Conservation (phyloP, 2,329 filamentous ascomycete species). For the Pseudogymnoascus sp. region DNA sequence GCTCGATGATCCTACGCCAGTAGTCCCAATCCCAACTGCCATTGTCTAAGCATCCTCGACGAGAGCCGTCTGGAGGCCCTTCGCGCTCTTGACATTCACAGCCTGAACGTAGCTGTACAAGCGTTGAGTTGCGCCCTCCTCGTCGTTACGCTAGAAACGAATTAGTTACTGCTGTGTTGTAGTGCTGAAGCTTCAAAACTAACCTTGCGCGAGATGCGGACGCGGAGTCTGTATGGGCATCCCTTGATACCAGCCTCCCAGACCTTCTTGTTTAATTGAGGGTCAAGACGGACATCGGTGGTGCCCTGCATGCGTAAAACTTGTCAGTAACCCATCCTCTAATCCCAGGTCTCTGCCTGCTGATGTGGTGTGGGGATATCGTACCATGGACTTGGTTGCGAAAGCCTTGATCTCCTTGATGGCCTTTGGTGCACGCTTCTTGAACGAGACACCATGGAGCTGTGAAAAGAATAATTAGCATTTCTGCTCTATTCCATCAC, state of each 20-base stretch:
- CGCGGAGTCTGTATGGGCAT: slow-evolving; percentile 91
- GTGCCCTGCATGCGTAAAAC: slow-evolving; percentile 61
- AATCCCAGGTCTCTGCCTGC: neutral
- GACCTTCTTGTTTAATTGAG: slow-evolving; percentile 99
- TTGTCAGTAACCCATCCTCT: slow-evolving; percentile 18
- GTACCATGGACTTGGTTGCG: slow-evolving; percentile 91
- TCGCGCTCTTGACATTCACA: slow-evolving; percentile 98
- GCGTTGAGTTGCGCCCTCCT: slow-evolving; percentile 99
- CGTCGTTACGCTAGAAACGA: slow-evolving; percentile 72
- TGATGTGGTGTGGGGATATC: slow-evolving; percentile 27
- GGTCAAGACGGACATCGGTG: slow-evolving; percentile 93
- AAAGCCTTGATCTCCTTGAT: slow-evolving; percentile 99
- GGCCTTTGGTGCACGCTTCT: slow-evolving; percentile 96
- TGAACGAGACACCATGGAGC: slow-evolving; percentile 97
- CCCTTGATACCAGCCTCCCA: slow-evolving; percentile 99
- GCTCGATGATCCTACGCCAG: too few species aligned
- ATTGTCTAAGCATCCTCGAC: slow-evolving; percentile 59
- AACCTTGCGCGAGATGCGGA: slow-evolving; percentile 89
- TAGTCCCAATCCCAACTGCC: too few species aligned
- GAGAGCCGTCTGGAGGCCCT: slow-evolving; percentile 89
- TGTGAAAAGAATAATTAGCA: slow-evolving; percentile 49
- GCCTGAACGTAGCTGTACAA: slow-evolving; percentile 99
- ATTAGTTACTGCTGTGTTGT: neutral
- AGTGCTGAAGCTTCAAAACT: neutral
- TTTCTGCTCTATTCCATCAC: slow-evolving; percentile 12